Percentiles rank a stretch among this genome's conserved stretches.
These are phyloP conservation scores for Cytospora piceae DNA, from an alignment of 2,329 filamentous ascomycete species.

Conservation along the genomic window DNA sequence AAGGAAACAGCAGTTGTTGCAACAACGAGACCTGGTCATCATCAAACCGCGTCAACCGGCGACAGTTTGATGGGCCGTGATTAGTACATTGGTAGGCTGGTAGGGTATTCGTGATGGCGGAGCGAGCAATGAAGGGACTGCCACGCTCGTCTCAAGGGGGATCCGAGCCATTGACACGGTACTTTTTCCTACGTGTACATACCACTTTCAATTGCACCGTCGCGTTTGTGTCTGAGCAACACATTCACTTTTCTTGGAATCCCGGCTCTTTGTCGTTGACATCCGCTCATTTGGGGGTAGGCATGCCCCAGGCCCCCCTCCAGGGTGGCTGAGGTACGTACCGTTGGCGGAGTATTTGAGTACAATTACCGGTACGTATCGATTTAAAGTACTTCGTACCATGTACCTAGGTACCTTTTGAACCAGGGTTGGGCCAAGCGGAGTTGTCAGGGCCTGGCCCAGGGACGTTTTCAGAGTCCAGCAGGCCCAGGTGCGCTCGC, in stretches of 20 bases:
- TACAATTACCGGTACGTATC: constrained; percentile 21
- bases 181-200: not conserved
- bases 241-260: not conserved
- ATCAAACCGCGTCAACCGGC: constrained; percentile 11
- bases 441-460: not conserved
- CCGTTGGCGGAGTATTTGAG: constrained; percentile 25
- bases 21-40: not conserved
- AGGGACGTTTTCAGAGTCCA: not conserved
- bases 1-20: constrained; percentile 1
- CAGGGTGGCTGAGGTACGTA: constrained; percentile 29
- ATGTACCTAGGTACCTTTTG: constrained; percentile 17
- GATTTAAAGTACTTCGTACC: constrained; percentile 14
- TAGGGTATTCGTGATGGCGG: not conserved
- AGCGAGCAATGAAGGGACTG: not conserved
- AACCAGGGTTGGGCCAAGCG: not conserved
- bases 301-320: constrained; percentile 3
- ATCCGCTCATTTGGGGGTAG: not conserved
- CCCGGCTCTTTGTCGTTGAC: not conserved
- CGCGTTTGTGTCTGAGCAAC: not conserved
- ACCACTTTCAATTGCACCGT: not conserved
- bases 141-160: not conserved
- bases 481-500: constrained; percentile 12
- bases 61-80: not conserved
- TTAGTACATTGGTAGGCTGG: not conserved
- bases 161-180: not conserved